These are phyloP conservation scores for Ophiostoma australiae DNA, from an alignment of 2,329 filamentous ascomycete genomes.

Conservation along the genomic window DNA sequence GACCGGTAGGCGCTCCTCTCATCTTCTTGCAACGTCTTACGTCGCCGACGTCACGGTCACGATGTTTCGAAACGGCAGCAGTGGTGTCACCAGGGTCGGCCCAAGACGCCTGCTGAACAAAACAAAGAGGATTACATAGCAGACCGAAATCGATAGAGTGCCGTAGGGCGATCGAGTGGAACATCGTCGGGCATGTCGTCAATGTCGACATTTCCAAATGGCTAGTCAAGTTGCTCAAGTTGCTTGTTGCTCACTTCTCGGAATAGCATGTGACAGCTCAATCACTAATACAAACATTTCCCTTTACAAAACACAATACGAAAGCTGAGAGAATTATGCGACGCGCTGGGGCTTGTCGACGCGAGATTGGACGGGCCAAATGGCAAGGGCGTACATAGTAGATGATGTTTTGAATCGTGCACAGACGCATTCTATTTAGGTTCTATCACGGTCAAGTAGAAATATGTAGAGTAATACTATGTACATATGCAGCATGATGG, in stretches of 20 bases:
- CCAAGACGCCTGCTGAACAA: too few species aligned
- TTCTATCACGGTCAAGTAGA: not conserved
- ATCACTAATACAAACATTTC: too few species aligned
- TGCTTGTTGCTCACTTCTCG: too few species aligned
- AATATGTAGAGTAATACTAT: too few species aligned
- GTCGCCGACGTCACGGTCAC: not conserved
- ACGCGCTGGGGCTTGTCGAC: not conserved
- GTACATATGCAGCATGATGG: too few species aligned
- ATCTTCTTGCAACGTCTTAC: constrained; percentile 6
- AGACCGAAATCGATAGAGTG: not conserved
- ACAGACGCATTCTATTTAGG: not conserved
- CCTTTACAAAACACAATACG: too few species aligned
- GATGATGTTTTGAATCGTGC: constrained; percentile 3
- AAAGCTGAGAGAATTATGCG: not conserved
- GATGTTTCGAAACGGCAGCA: not conserved
- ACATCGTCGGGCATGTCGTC: too few species aligned
- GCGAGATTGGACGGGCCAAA: not conserved
- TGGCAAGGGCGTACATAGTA: not conserved
- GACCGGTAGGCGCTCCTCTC: not conserved
- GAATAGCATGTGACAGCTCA: too few species aligned
- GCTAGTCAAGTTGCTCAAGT: too few species aligned
- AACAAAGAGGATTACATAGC: not conserved
- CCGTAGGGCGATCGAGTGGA: too few species aligned
- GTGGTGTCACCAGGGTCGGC: too few species aligned
- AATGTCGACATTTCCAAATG: too few species aligned